These are phyloP conservation scores for Pythium aquatile DNA, from an alignment of 352 stramenopile genomes.

Conservation along the genomic window DNA sequence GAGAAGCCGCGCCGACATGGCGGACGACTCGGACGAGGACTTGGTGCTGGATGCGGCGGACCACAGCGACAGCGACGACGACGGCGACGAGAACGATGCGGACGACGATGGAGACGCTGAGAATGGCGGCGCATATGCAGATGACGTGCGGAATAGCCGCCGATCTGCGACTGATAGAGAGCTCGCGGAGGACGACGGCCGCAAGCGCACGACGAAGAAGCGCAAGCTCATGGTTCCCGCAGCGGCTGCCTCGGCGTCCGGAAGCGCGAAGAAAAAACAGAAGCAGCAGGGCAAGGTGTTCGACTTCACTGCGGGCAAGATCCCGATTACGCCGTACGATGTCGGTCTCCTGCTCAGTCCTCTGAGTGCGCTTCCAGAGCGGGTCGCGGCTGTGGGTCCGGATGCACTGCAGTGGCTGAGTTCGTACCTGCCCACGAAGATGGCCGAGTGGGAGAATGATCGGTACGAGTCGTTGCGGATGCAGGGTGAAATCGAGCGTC, in stretches of 20 bases:
- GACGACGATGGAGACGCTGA: conserved; percentile 34
- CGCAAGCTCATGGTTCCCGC: conserved; percentile 40
- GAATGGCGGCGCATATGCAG: conserved; percentile 33
- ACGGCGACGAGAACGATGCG: conserved; percentile 35
- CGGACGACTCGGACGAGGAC: conserved; percentile 23
- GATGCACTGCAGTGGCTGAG: conserved; percentile 71
- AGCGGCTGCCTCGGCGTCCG: not conserved
- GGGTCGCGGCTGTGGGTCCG: conserved; percentile 61
- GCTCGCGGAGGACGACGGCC: conserved; percentile 16
- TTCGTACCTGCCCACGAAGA: conserved; percentile 64
- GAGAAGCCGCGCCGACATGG: conserved; percentile 21
- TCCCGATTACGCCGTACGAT: conserved; percentile 67
- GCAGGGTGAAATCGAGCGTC: conserved; percentile 75
- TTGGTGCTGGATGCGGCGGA: conserved; percentile 28
- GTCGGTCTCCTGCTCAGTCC: conserved; percentile 66
- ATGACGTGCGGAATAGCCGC: conserved; percentile 14
- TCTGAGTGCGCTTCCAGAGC: conserved; percentile 62
- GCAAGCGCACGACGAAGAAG: conserved; percentile 42
- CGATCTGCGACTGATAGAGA: conserved; percentile 12
- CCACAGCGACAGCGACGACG: conserved; percentile 25
- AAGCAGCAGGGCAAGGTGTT: conserved; percentile 54
- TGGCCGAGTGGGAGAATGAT: conserved; percentile 78
- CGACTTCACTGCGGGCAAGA: conserved; percentile 63
- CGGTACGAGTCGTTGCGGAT: conserved; percentile 70
- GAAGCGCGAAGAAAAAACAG: conserved; percentile 41